phyloP scores from a whole-genome alignment of 1,139 yeast genomes.

The Blastobotrys buckinghamii region DNA sequence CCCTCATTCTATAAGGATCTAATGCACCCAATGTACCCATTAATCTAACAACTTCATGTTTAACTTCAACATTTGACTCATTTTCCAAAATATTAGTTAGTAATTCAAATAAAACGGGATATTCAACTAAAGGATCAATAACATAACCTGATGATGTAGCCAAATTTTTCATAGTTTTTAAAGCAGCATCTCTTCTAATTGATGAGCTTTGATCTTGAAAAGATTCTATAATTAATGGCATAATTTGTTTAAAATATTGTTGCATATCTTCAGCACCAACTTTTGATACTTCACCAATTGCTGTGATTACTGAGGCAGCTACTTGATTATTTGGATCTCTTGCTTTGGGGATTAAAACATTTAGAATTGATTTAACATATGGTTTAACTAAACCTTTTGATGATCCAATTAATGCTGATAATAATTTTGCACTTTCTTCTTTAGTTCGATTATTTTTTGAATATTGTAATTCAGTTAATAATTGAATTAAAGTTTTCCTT shows the following conservation, averaged over 20 bases:
- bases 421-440: constrained; percentile 78
- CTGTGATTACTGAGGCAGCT: constrained; percentile 76
- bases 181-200: constrained; percentile 81
- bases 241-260: constrained; percentile 64
- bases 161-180: constrained; percentile 80
- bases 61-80: constrained; percentile 65
- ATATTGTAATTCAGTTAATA: constrained; percentile 77
- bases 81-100: constrained; percentile 75
- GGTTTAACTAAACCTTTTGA: constrained; percentile 82
- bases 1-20: constrained; percentile 93
- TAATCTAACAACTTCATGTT: constrained; percentile 82
- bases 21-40: constrained; percentile 93
- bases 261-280: constrained; percentile 85
- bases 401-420: constrained; percentile 68
- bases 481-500: constrained; percentile 77
- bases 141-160: constrained; percentile 93
- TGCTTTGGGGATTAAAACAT: constrained; percentile 72
- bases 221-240: constrained; percentile 84
- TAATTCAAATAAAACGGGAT: constrained; percentile 81
- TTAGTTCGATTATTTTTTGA: constrained; percentile 68
- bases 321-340: constrained; percentile 66
- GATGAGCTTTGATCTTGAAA: constrained; percentile 89
- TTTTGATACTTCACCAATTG: constrained; percentile 84
- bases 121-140: constrained; percentile 84
- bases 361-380: constrained; percentile 83